Evolutionary conservation across 1,139 yeast species (phyloP), one percentile per base, ranked within the genome.

Genomic region (Geotrichum reessii): DNA sequence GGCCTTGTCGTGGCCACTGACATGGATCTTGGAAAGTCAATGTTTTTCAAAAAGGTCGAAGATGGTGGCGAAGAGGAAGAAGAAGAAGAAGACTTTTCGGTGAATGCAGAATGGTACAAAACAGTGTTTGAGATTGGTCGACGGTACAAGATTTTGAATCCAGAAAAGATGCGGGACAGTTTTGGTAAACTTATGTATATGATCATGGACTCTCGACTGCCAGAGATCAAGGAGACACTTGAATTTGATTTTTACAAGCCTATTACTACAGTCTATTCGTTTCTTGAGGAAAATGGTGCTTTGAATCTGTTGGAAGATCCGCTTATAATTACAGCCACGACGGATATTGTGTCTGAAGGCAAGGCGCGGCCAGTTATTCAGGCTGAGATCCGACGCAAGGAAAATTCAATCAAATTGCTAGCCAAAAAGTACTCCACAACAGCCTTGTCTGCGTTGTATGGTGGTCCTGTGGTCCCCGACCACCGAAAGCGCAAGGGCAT

Each of bases 61-160:
- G 50, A 56, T 19, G 50, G 46, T 51, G 52, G 50, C 37, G 47
- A 56, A 11, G 48, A 40, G 24, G 50, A 54, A 22, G 53, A 48
- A 52, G 81, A 82, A 61, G 80, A 83, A 67, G 83, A 83, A 66
- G 84, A 84, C 63, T 86, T 85, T 65, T 75, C 80, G 47, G 83
- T 82, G 59, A 84, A 85, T 67, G 84, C 86, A 1, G 82, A 79
- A 47, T 86, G 91, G 89, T 86, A 82, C 69, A 78, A 86, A 66
- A 73, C 71, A 48, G 74, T 86, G 17, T 86, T 86, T 69, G 93
- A 86, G 70, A 81, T 86, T 61, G 93, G 93, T 27, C 77, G 93
- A 64, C 77, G 93, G 55, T 86, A 86, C 72, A 86, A 86, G 68
- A 82, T 86, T 64, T 84, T 86, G 90, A 86, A 86, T 67, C 93